Evolutionary conservation across 2,329 filamentous ascomycete genomes (phyloP).

Genomic region (Byssoonygena ceratinophila): DNA sequence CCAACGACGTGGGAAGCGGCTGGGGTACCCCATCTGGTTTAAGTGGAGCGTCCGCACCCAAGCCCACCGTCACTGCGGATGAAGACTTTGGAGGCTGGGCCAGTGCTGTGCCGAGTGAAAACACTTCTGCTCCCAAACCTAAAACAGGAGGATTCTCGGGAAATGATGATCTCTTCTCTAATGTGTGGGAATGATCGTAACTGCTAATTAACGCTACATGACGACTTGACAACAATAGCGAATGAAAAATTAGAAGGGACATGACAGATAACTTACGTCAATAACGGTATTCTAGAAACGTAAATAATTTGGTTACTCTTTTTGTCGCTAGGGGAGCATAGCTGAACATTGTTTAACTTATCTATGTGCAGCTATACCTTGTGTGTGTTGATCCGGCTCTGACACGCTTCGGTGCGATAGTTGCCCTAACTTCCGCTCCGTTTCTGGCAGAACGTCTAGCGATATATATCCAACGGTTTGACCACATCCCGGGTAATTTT

Average conservation of each 20-base stretch:
- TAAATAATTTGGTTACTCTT: conserved; percentile 1
- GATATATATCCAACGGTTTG: no score
- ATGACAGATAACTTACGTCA: not conserved
- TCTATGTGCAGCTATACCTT: not conserved
- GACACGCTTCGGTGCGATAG: no score
- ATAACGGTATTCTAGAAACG: not conserved
- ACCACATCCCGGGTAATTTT: no score
- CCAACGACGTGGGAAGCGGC: conserved; percentile 56
- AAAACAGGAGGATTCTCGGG: conserved; percentile 51
- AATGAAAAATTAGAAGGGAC: not conserved
- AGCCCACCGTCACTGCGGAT: conserved; percentile 63
- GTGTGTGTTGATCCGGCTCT: not conserved
- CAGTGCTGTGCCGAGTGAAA: conserved; percentile 50
- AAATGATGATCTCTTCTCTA: conserved; percentile 79
- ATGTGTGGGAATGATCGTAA: conserved; percentile 65
- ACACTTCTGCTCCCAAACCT: conserved; percentile 41
- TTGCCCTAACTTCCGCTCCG: no score
- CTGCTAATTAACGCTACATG: not conserved
- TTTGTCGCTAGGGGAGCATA: not conserved
- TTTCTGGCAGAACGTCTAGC: no score
- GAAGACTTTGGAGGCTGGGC: conserved; percentile 97
- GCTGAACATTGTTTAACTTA: not conserved
- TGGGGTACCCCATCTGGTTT: conserved; percentile 43
- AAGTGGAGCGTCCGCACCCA: conserved; percentile 21
- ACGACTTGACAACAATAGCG: not conserved